A percentile compares a stretch with the other conserved stretches of the same genome.
Conservation (phyloP, 2,329 filamentous ascomycete species). For the Clarireedia monteithiana region DNA sequence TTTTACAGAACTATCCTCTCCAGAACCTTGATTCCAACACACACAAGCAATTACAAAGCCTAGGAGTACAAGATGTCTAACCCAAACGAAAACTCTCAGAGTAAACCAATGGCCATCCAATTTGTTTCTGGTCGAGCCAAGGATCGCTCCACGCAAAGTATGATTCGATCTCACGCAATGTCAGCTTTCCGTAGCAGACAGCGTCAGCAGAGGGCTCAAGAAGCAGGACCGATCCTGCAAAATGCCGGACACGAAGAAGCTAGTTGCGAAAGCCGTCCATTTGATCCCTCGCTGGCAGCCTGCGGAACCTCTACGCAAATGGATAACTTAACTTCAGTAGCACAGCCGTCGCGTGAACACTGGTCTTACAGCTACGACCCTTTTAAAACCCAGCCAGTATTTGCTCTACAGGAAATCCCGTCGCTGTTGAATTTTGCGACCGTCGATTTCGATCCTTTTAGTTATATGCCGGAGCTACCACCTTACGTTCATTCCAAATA, state of each 20-base stretch:
- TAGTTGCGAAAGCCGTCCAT: not conserved
- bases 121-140: not conserved
- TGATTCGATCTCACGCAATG: conserved; percentile 1
- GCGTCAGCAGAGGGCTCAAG: not conserved
- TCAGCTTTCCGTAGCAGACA: not conserved
- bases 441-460: too few species aligned
- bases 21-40: not conserved
- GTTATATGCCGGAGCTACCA: too few species aligned
- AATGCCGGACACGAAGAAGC: not conserved
- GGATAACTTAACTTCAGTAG: too few species aligned
- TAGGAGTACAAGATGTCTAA: not conserved
- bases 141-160: not conserved
- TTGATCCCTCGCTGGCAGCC: too few species aligned
- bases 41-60: not conserved
- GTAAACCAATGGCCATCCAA: not conserved
- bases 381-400: too few species aligned
- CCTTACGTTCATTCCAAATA: too few species aligned
- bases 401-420: too few species aligned
- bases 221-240: not conserved
- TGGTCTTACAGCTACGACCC: too few species aligned
- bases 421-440: too few species aligned
- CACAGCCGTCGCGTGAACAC: too few species aligned
- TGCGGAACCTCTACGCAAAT: too few species aligned
- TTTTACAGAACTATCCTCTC: not conserved
- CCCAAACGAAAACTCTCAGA: not conserved